phyloP scores from a whole-genome alignment of 2,329 filamentous ascomycete species.

The Pleomassaria siparia region DNA sequence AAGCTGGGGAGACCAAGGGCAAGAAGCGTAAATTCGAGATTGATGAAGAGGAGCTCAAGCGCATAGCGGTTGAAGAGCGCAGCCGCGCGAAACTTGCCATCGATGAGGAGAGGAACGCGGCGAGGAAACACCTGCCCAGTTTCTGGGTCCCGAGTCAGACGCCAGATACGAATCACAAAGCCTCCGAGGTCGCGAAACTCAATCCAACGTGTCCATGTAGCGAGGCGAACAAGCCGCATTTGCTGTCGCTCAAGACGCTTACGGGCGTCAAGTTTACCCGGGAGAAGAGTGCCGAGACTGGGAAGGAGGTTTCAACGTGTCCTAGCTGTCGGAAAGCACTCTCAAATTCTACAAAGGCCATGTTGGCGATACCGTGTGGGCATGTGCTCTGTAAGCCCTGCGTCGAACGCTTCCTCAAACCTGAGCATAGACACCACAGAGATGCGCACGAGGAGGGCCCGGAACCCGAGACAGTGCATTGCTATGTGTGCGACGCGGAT shows the following conservation, averaged over 20 bases:
- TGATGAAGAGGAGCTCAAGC: constrained; percentile 73
- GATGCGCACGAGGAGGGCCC: constrained; percentile 59
- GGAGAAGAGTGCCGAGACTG: constrained; percentile 59
- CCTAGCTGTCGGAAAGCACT: constrained; percentile 83
- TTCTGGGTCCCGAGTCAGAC: constrained; percentile 93
- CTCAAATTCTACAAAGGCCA: constrained; percentile 78
- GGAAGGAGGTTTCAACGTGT: constrained; percentile 61
- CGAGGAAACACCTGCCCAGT: constrained; percentile 72
- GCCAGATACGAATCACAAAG: constrained; percentile 58
- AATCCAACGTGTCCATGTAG: constrained; percentile 78
- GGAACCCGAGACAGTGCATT: constrained; percentile 61
- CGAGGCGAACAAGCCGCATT: constrained; percentile 64
- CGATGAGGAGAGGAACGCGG: constrained; percentile 67
- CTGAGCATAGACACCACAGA: constrained; percentile 37
- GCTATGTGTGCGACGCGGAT: constrained; percentile 85
- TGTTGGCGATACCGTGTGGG: constrained; percentile 83
- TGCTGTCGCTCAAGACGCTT: constrained; percentile 76
- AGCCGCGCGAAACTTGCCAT: constrained; percentile 69
- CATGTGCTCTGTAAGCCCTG: constrained; percentile 89
- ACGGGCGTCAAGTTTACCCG: constrained; percentile 76
- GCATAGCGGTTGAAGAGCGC: constrained; percentile 70
- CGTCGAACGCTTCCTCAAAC: constrained; percentile 75
- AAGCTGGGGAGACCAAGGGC: constrained; percentile 34
- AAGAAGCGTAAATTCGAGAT: constrained; percentile 80
- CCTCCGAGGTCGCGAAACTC: constrained; percentile 55